These are phyloP conservation scores for Lolium perenne DNA, from an alignment of 176 grass and related monocot species.

Conservation along the genomic window DNA sequence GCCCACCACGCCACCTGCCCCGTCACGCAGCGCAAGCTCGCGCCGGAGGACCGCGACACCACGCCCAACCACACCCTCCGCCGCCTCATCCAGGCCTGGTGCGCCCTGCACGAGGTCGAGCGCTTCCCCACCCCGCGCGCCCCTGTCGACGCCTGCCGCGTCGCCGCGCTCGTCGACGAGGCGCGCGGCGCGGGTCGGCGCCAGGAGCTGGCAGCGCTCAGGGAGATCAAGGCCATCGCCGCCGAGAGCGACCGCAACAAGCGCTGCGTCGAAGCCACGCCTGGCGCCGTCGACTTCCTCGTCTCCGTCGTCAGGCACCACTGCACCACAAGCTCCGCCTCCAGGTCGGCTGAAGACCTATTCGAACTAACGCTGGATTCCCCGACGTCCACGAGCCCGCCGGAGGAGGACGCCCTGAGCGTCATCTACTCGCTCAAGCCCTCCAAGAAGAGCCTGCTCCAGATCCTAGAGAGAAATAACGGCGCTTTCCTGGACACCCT, in stretches of 20 bases:
- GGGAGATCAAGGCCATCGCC: conserved; percentile 56
- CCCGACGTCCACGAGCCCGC: conserved; percentile 35
- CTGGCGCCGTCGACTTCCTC: conserved; percentile 54
- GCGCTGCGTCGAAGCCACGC: conserved; percentile 49
- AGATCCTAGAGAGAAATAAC: conserved; percentile 40
- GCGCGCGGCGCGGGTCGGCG: neutral
- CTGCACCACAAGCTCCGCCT: neutral
- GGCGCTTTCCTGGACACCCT: conserved; percentile 45
- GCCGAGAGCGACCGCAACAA: conserved; percentile 69
- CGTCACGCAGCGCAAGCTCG: conserved; percentile 56
- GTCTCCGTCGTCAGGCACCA: conserved; percentile 32
- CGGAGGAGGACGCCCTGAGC: conserved; percentile 60
- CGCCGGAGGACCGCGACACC: conserved; percentile 46
- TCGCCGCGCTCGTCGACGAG: conserved; percentile 55
- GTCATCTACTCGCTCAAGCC: conserved; percentile 62
- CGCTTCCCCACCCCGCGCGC: conserved; percentile 67
- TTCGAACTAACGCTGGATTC: conserved; percentile 3
- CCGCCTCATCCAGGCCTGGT: conserved; percentile 90
- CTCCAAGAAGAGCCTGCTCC: conserved; percentile 38
- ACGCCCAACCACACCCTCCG: conserved; percentile 94
- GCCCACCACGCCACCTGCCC: conserved; percentile 57
- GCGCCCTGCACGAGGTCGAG: conserved; percentile 65
- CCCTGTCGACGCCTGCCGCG: conserved; percentile 48
- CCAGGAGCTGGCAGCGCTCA: conserved; percentile 34
- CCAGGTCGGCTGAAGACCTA: neutral